phyloP scores from a whole-genome alignment of 2,329 filamentous ascomycete genomes.

The Xylaria sp. region DNA sequence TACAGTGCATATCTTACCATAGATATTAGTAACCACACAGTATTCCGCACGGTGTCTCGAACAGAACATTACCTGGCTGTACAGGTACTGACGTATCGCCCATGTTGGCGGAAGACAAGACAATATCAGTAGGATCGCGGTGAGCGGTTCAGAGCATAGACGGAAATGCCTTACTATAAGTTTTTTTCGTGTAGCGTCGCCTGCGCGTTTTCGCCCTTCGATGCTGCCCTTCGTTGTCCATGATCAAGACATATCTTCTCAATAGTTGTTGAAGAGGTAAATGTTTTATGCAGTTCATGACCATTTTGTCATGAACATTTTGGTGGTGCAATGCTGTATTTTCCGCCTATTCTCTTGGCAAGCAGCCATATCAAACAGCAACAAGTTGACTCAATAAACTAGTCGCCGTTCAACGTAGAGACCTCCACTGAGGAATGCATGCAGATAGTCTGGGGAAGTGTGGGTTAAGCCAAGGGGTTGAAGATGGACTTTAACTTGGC shows the following conservation, averaged over 20 bases:
- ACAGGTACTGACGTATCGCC: no score
- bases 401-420: neutral
- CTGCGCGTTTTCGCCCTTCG: neutral
- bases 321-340: no score
- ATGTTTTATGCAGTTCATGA: no score
- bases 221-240: neutral
- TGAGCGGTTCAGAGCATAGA: neutral
- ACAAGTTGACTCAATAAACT: neutral
- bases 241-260: neutral
- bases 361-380: no score
- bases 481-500: neutral
- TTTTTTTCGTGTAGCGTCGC: neutral
- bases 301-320: no score
- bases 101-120: neutral
- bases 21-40: neutral
- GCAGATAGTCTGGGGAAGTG: neutral
- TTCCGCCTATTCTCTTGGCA: no score
- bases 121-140: no score
- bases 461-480: neutral
- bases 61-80: no score
- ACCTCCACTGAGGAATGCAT: neutral
- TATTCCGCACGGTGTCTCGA: neutral
- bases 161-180: neutral
- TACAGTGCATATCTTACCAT: neutral
- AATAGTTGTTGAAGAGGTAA: no score